phyloP scores from a whole-genome alignment of 208 protist genomes.

The Trypanosoma lewisi region DNA sequence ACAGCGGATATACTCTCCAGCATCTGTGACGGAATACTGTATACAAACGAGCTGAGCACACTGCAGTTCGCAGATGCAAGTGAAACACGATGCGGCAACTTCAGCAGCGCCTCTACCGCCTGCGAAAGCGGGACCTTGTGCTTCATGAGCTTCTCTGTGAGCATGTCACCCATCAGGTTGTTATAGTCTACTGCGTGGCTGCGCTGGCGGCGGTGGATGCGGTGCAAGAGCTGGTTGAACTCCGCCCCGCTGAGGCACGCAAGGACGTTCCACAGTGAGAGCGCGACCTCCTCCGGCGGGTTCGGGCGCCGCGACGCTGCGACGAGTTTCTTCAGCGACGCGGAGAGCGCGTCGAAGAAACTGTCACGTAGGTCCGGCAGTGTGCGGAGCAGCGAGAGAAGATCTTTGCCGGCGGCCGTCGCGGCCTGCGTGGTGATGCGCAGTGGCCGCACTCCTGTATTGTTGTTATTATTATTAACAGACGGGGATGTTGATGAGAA shows the following conservation, averaged over 20 bases:
- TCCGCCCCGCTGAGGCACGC: slow-evolving; percentile 20
- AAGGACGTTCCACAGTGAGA: slow-evolving; percentile 30
- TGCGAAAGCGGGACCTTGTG: neutral
- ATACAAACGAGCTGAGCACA: slow-evolving; percentile 23
- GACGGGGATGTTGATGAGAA: neutral
- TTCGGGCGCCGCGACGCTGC: neutral
- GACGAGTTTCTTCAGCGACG: slow-evolving; percentile 9
- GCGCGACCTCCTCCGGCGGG: slow-evolving; percentile 11
- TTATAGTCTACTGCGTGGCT: neutral
- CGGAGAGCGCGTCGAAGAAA: slow-evolving; percentile 16
- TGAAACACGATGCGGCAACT: neutral
- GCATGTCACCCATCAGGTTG: slow-evolving; percentile 1
- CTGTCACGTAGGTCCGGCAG: slow-evolving; percentile 14
- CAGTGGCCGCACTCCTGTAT: neutral
- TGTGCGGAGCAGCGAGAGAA: slow-evolving; percentile 26
- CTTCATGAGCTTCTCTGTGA: slow-evolving; percentile 9
- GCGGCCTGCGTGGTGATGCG: slow-evolving; percentile 19
- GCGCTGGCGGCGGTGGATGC: slow-evolving; percentile 22
- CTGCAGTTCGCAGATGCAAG: neutral
- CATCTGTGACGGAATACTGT: slow-evolving; percentile 13
- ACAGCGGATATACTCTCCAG: slow-evolving; percentile 15
- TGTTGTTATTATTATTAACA: too few species aligned
- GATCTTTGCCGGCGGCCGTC: slow-evolving; percentile 22
- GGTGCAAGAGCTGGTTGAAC: slow-evolving; percentile 20
- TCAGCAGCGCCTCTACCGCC: slow-evolving; percentile 7